These are phyloP conservation scores for Ustilago loliicola DNA, from an alignment of 1,284 basidiomycete genomes.

Conservation along the genomic window DNA sequence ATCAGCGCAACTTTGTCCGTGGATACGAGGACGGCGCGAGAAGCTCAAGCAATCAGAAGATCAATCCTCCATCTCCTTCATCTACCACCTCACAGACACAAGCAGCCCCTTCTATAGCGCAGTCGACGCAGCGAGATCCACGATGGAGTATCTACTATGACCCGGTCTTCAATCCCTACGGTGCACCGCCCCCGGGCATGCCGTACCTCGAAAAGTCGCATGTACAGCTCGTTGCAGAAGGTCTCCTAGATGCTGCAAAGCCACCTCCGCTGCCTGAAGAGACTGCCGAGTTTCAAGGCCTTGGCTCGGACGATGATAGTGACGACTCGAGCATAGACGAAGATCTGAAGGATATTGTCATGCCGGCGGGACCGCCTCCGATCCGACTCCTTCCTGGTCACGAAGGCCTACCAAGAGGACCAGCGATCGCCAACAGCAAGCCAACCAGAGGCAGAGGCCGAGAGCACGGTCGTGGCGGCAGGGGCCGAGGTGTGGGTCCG, in stretches of 20 bases:
- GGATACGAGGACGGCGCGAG: conserved; percentile 29
- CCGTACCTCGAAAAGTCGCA: conserved; percentile 80
- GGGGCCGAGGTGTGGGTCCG: conserved; percentile 7
- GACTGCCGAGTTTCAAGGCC: conserved; percentile 8
- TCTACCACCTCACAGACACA: background rate
- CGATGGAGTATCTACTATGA: conserved; percentile 89
- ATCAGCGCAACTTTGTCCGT: conserved; percentile 84
- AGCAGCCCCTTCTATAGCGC: background rate
- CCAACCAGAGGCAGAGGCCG: conserved; percentile 2
- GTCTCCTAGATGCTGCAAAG: conserved; percentile 46
- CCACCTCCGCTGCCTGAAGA: conserved; percentile 38
- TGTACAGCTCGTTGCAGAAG: conserved; percentile 42
- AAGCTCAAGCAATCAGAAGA: background rate
- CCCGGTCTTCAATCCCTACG: conserved; percentile 90
- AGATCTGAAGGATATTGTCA: conserved; percentile 63
- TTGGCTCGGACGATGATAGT: conserved; percentile 27
- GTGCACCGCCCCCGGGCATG: conserved; percentile 96
- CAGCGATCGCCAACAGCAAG: background rate
- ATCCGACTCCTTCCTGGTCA: conserved; percentile 6
- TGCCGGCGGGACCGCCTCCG: conserved; percentile 64
- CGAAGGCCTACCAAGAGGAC: background rate
- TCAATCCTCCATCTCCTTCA: background rate
- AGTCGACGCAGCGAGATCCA: conserved; percentile 15
- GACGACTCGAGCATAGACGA: conserved; percentile 61
- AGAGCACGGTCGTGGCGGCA: background rate